A percentile compares a stretch with the other conserved stretches of the same genome.
Conservation (phyloP, 2,329 filamentous ascomycete species). For the Metarhizium brunneum region DNA sequence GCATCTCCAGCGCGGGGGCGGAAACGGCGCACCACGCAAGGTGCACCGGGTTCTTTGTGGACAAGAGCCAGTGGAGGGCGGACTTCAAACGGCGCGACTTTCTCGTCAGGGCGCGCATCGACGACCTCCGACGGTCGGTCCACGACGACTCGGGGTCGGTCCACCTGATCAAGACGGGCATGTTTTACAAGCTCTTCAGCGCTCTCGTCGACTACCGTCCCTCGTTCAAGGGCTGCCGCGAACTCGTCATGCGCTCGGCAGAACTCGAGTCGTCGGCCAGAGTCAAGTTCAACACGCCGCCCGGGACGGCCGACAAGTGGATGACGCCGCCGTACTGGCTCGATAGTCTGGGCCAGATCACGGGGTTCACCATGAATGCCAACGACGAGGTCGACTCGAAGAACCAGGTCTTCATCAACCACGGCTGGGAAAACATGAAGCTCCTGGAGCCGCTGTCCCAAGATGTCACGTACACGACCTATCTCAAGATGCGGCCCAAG, state of each 20-base stretch:
- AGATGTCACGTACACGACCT: too few species aligned
- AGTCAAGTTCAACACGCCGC: conserved; percentile 15
- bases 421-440: conserved; percentile 14
- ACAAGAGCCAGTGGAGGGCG: too few species aligned
- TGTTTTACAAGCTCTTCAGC: conserved; percentile 55
- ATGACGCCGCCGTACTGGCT: background rate
- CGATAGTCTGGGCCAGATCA: background rate
- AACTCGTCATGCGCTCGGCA: conserved; percentile 36
- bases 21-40: too few species aligned
- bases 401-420: background rate
- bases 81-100: too few species aligned
- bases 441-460: background rate
- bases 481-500: too few species aligned
- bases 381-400: conserved; percentile 20
- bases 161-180: conserved; percentile 12
- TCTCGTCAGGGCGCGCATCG: too few species aligned
- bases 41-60: too few species aligned
- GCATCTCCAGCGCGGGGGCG: too few species aligned
- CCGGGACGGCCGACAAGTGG: conserved; percentile 20
- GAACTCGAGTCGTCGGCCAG: background rate
- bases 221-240: conserved; percentile 48
- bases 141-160: conserved; percentile 9
- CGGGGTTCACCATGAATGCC: background rate
- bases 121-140: conserved; percentile 3
- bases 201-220: conserved; percentile 46